Conservation (phyloP, 192 early-diverging fungal genomes). For the Entophlyctis luteolus region DNA sequence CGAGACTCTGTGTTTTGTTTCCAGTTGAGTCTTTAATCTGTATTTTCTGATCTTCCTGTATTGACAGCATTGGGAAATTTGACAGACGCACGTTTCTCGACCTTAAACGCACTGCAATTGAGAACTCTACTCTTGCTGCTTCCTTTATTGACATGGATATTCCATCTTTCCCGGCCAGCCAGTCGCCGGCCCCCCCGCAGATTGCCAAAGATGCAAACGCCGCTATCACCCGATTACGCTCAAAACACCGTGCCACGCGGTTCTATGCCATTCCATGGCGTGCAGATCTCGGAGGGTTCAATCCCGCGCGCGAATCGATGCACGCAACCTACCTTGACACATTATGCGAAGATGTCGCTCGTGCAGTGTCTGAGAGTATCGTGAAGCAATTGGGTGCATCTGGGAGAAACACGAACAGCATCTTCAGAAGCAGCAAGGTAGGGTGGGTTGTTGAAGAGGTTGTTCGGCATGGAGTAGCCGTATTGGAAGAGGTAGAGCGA, state of each 20-base stretch:
- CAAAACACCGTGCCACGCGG: slow-evolving; percentile 16
- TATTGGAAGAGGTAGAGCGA: slow-evolving; percentile 8
- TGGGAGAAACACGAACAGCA: no score
- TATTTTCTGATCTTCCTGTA: not conserved
- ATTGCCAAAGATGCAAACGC: slow-evolving; percentile 11
- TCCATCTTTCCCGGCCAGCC: no score
- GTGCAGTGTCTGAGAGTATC: slow-evolving; percentile 25
- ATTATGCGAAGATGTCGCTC: slow-evolving; percentile 23
- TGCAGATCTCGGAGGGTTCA: slow-evolving; percentile 12
- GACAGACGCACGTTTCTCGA: slow-evolving; percentile 29
- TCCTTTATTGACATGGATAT: slow-evolving; percentile 25
- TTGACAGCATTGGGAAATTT: not conserved
- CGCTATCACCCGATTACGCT: slow-evolving; percentile 18
- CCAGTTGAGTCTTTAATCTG: slow-evolving; percentile 24
- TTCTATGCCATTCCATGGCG: slow-evolving; percentile 33
- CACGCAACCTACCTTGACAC: slow-evolving; percentile 18
- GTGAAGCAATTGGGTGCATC: slow-evolving; percentile 15
- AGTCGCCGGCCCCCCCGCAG: no score
- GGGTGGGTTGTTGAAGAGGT: slow-evolving; percentile 15
- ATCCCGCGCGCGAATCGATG: slow-evolving; percentile 1
- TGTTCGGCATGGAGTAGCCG: slow-evolving; percentile 3
- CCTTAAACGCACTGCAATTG: slow-evolving; percentile 20
- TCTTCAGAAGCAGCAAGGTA: no score
- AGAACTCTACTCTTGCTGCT: not conserved
- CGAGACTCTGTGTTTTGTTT: slow-evolving; percentile 26